Percentiles rank a stretch among this genome's conserved stretches.
These are phyloP conservation scores for Microsporum audouinii DNA, from an alignment of 2,329 filamentous ascomycete genomes.

Conservation along the genomic window DNA sequence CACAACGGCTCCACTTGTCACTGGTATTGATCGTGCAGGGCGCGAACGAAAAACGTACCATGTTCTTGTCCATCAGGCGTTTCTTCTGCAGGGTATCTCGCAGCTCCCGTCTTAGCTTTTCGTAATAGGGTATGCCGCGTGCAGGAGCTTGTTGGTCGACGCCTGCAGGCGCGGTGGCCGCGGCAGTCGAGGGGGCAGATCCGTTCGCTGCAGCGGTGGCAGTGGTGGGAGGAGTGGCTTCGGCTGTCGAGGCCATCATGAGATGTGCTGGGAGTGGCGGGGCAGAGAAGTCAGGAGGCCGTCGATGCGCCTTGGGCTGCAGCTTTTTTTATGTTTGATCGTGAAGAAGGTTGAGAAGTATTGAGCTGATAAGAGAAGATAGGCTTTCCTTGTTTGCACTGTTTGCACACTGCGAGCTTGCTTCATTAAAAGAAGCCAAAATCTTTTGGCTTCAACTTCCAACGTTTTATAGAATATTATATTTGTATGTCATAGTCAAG, in stretches of 20 bases:
- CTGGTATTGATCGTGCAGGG: neutral
- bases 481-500: no score
- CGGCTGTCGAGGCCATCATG: neutral
- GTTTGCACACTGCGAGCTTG: conserved; percentile 23
- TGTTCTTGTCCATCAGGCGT: conserved; percentile 48
- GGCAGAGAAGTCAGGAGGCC: neutral
- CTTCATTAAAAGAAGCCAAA: neutral
- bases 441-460: neutral
- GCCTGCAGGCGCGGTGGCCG: neutral
- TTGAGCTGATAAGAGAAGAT: neutral
- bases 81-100: conserved; percentile 57
- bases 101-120: conserved; percentile 57
- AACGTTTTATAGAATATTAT: no score
- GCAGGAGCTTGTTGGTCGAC: conserved; percentile 18
- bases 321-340: neutral
- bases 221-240: conserved; percentile 6
- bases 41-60: conserved; percentile 33
- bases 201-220: conserved; percentile 12
- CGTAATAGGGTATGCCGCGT: conserved; percentile 54
- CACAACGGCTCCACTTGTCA: neutral
- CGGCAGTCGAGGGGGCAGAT: neutral
- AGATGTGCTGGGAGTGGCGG: neutral
- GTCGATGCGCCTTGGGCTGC: neutral
- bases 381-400: conserved; percentile 20
- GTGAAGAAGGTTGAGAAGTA: neutral